A percentile compares a stretch with the other conserved stretches of the same genome.
Evolutionary conservation across 179 eudicot genomes (phyloP).

Genomic region (Beta corolliflora): DNA sequence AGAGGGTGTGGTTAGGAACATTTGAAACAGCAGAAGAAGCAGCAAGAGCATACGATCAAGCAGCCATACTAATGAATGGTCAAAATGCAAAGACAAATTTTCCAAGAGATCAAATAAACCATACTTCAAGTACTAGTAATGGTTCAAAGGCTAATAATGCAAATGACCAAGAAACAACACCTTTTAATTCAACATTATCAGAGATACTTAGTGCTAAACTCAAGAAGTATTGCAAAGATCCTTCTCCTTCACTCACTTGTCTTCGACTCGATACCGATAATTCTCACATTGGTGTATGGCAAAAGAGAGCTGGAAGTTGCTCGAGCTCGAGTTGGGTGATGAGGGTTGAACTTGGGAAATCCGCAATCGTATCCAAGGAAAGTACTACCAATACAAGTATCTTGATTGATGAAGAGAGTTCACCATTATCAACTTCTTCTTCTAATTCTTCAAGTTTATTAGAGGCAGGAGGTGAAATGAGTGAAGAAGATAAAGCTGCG

Average conservation of each 20-base stretch:
- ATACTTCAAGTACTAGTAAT: not conserved
- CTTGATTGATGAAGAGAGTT: not conserved
- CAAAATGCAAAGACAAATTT: slow-evolving; percentile 79
- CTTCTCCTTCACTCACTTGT: slow-evolving; percentile 77
- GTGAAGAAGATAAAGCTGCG: slow-evolving; percentile 66
- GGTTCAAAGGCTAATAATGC: not conserved
- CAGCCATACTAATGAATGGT: slow-evolving; percentile 73
- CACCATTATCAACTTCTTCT: slow-evolving; percentile 3
- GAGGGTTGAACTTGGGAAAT: slow-evolving; percentile 58
- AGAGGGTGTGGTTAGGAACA: slow-evolving; percentile 77
- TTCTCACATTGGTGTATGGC: slow-evolving; percentile 89
- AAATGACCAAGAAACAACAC: slow-evolving; percentile 8
- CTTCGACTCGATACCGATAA: slow-evolving; percentile 73
- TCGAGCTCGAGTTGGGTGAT: slow-evolving; percentile 76
- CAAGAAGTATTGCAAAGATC: slow-evolving; percentile 62
- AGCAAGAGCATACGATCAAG: slow-evolving; percentile 77
- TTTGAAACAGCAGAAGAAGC: slow-evolving; percentile 85
- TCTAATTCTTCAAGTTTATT: slow-evolving; percentile 13
- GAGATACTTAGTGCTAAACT: slow-evolving; percentile 61
- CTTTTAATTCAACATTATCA: slow-evolving; percentile 36
- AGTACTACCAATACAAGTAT: not conserved
- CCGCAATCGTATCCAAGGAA: not conserved
- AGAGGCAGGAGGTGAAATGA: slow-evolving; percentile 33
- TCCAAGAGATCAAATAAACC: slow-evolving; percentile 30
- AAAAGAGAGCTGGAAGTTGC: slow-evolving; percentile 61